Evolutionary conservation across 2,329 filamentous ascomycete species (phyloP).

Genomic region (Ceratocystis papillata): DNA sequence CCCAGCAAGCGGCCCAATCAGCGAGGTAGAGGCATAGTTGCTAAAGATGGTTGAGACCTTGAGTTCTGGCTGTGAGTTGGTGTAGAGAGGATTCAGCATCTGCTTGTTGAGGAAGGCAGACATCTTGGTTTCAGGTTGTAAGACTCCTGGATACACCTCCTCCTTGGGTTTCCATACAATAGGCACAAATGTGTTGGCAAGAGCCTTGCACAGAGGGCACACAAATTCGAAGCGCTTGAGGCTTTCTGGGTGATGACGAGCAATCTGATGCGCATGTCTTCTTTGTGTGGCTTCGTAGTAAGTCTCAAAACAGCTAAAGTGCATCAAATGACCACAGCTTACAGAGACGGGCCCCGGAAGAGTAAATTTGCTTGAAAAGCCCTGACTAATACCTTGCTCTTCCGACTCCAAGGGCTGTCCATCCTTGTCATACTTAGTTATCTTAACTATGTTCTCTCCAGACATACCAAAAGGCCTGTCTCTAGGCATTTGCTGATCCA

Average conservation of each 20-base stretch:
- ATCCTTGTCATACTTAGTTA: slow-evolving; percentile 63
- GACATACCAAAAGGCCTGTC: slow-evolving; percentile 85
- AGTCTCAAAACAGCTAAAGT: slow-evolving; percentile 86
- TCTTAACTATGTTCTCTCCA: slow-evolving; percentile 66
- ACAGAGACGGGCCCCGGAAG: slow-evolving; percentile 70
- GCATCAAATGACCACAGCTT: slow-evolving; percentile 97
- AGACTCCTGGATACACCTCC: slow-evolving; percentile 19
- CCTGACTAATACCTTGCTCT: slow-evolving; percentile 75
- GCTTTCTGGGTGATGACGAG: slow-evolving; percentile 81
- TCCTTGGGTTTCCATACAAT: slow-evolving; percentile 73
- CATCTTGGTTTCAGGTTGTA: slow-evolving; percentile 16
- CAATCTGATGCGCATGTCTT: slow-evolving; percentile 84
- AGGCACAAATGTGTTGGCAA: slow-evolving; percentile 89
- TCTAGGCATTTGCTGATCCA: slow-evolving; percentile 74
- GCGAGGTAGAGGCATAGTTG: slow-evolving; percentile 2
- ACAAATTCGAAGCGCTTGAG: slow-evolving; percentile 77
- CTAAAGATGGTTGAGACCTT: neutral
- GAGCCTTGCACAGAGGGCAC: slow-evolving; percentile 89
- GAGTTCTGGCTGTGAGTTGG: neutral
- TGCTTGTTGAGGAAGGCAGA: slow-evolving; percentile 56
- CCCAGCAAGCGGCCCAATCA: slow-evolving; percentile 3
- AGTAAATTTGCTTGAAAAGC: slow-evolving; percentile 61
- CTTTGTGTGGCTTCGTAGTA: slow-evolving; percentile 77
- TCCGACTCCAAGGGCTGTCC: slow-evolving; percentile 63
- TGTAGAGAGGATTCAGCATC: slow-evolving; percentile 32